Base-by-base conservation (phyloP, 768 basidiomycete species). In the Tremella yokohamensis region DNA sequence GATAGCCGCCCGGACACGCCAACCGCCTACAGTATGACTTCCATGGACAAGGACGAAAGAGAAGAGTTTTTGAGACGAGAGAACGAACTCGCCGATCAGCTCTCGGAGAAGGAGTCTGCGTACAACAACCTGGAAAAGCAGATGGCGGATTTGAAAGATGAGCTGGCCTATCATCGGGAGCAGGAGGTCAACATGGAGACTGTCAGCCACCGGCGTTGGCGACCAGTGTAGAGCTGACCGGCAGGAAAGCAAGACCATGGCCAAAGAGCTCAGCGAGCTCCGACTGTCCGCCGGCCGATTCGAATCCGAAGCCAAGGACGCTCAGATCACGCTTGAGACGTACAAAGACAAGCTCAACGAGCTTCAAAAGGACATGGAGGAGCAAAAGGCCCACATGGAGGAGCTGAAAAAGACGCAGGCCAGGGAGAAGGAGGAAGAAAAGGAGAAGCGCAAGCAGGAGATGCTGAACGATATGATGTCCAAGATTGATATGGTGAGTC, bases 401-500 rank as follows among this genome's bases (percentile, higher is more conserved):
- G 92, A 94, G 70, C 81, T 98, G 42, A 91, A 89, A 79, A 79
- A 81, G 37, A 82, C 85, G 12, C 89, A 92, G 77, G 88, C 87
- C 77, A 88, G 89, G 60, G 84, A 87, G 15, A 86, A 87, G 39
- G 86, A 86, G 29, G 96, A 98, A 76, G 96, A 97, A 76, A 97
- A 93, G 80, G 96, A 99, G 82, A 96, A 90, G 82, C 85, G 89
- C 77, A 98, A 98, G 78, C 91, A 94, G 72, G 94, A 98, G 81
- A 97, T 97, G 83, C 90, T 99, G 89, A 92, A 90, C 8, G 81
- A 92, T 65, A 96, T 99, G 90, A 97, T 99, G 94, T 90, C 94
- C 58, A 93, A 94, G 77, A 94, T 99, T 66, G 93, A 98, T 78
- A 83, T 88, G 61, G 94, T 94, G 64, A 70, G 87, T 62, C 19